phyloP scores from a whole-genome alignment of 208 protist genomes.

The Trypanosoma melophagium region DNA sequence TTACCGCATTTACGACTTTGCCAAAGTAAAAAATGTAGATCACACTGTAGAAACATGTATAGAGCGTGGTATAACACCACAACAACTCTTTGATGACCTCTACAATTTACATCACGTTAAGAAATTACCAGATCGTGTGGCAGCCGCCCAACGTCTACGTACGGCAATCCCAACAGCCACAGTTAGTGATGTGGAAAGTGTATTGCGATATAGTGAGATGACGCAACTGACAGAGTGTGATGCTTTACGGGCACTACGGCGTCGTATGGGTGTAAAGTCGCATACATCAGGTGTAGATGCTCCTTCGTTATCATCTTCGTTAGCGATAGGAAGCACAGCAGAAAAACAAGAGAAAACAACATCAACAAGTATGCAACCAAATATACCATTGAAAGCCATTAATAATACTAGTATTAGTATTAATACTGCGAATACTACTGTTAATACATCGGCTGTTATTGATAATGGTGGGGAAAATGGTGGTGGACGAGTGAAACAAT shows the following conservation, averaged over 20 bases:
- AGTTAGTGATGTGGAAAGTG: slow-evolving; percentile 37
- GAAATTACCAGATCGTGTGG: slow-evolving; percentile 42
- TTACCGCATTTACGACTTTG: slow-evolving; percentile 55
- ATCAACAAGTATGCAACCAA: too few relatives aligned
- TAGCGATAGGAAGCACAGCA: too few relatives aligned
- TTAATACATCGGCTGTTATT: neutral
- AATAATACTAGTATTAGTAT: neutral
- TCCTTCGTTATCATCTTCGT: neutral
- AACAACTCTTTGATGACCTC: slow-evolving; percentile 41
- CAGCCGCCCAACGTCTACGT: slow-evolving; percentile 26
- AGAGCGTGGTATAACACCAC: slow-evolving; percentile 23
- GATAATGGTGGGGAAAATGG: neutral
- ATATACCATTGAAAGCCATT: too few relatives aligned
- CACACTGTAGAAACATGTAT: slow-evolving; percentile 23
- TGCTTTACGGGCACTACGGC: slow-evolving; percentile 35
- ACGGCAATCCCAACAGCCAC: slow-evolving; percentile 38
- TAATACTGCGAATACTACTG: neutral
- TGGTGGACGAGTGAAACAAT: neutral
- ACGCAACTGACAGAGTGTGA: slow-evolving; percentile 41
- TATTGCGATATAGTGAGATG: slow-evolving; percentile 45
- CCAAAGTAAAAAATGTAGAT: slow-evolving; percentile 44
- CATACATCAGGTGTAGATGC: too few relatives aligned
- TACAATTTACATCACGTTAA: slow-evolving; percentile 39
- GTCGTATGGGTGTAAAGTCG: slow-evolving; percentile 4
- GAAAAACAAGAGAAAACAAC: too few relatives aligned